phyloP scores from a whole-genome alignment of 2,329 filamentous ascomycete species.

The Arthroderma sp. region DNA sequence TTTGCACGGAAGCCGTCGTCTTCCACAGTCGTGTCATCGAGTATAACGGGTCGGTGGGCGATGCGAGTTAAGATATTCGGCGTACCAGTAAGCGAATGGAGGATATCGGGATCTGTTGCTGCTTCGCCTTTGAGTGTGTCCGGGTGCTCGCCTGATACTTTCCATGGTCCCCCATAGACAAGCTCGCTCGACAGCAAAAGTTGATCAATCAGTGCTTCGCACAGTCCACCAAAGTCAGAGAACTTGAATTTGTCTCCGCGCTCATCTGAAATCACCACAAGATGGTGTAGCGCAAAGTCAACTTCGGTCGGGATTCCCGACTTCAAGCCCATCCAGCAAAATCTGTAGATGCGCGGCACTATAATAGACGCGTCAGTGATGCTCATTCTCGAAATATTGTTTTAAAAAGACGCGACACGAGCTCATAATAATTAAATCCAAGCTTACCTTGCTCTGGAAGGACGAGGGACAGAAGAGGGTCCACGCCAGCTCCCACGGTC shows the following conservation, averaged over 20 bases:
- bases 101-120: constrained; percentile 32
- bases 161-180: constrained; percentile 74
- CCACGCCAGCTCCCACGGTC: not conserved
- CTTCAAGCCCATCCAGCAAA: constrained; percentile 70
- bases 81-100: constrained; percentile 56
- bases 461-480: constrained; percentile 1
- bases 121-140: constrained; percentile 28
- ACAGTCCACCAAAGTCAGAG: constrained; percentile 75
- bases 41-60: constrained; percentile 43
- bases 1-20: constrained; percentile 56
- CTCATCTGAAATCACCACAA: constrained; percentile 92
- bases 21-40: constrained; percentile 54
- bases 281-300: constrained; percentile 81
- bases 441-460: constrained; percentile 3
- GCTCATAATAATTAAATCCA: not conserved
- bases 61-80: constrained; percentile 61
- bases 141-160: constrained; percentile 54
- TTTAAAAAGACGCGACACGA: not conserved
- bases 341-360: constrained; percentile 62
- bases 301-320: constrained; percentile 70
- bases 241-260: constrained; percentile 93
- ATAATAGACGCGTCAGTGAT: constrained; percentile 2
- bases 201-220: constrained; percentile 77
- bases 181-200: constrained; percentile 63
- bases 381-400: not conserved